phyloP scores from a whole-genome alignment of 192 early-diverging fungal genomes.

The Phlyctochytrium arcticum region DNA sequence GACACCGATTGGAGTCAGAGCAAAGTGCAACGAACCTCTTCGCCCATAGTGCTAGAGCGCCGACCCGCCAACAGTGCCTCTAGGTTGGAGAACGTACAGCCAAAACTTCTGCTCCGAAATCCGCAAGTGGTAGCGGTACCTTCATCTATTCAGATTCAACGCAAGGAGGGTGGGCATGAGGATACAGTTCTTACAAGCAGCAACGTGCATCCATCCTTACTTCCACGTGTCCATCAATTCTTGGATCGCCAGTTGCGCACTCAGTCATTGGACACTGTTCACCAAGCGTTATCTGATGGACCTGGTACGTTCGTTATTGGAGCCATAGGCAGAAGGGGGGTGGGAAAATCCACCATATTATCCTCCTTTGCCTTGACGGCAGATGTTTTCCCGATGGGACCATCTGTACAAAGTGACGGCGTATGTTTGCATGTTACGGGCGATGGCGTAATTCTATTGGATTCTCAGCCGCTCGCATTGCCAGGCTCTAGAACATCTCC shows the following conservation, averaged over 20 bases:
- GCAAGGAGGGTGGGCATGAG: too few relatives aligned
- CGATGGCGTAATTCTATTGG: slow-evolving; percentile 59
- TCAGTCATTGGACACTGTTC: slow-evolving; percentile 14
- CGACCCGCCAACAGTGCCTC: too few relatives aligned
- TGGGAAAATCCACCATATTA: slow-evolving; percentile 60
- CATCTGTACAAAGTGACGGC: slow-evolving; percentile 47
- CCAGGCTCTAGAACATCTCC: slow-evolving; percentile 18
- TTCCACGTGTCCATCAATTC: not conserved
- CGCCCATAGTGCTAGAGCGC: too few relatives aligned
- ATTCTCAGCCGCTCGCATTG: slow-evolving; percentile 49
- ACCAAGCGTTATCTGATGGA: slow-evolving; percentile 49
- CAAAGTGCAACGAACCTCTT: too few relatives aligned
- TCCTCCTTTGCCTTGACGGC: slow-evolving; percentile 48
- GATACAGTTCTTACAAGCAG: too few relatives aligned
- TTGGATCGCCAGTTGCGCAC: slow-evolving; percentile 16
- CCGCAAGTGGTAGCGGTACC: too few relatives aligned
- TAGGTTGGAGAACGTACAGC: too few relatives aligned
- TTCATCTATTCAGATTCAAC: too few relatives aligned
- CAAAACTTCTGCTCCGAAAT: too few relatives aligned
- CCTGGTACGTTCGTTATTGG: slow-evolving; percentile 68
- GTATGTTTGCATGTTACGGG: slow-evolving; percentile 64
- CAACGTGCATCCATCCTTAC: too few relatives aligned
- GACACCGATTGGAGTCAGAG: too few relatives aligned
- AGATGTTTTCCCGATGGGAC: slow-evolving; percentile 11
- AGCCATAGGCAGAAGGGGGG: slow-evolving; percentile 59